These are phyloP conservation scores for Paragyromitra xinjiangensis DNA, from an alignment of 495 filamentous ascomycete genomes.

Conservation along the genomic window DNA sequence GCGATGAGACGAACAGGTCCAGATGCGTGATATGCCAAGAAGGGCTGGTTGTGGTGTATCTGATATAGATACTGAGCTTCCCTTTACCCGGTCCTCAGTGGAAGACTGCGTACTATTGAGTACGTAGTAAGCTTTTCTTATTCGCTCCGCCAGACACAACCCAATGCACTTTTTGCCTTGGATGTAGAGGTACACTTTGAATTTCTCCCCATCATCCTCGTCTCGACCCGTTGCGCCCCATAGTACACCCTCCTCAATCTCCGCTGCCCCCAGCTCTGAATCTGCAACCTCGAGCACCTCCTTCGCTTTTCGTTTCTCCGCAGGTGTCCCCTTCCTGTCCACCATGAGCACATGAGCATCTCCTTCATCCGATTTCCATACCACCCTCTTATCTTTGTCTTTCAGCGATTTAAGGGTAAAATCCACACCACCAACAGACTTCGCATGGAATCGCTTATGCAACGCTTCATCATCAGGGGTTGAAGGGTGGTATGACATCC, in stretches of 20 bases:
- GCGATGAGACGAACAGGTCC: conserved; percentile 71
- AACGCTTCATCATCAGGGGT: conserved; percentile 70
- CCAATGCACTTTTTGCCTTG: conserved; percentile 72
- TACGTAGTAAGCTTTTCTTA: conserved; percentile 65
- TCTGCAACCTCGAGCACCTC: conserved; percentile 74
- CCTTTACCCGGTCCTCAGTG: not conserved
- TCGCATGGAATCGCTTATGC: conserved; percentile 74
- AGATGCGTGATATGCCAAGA: conserved; percentile 76
- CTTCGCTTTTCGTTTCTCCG: conserved; percentile 67
- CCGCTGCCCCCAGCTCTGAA: conserved; percentile 70
- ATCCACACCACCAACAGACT: conserved; percentile 72
- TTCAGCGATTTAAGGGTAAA: conserved; percentile 62
- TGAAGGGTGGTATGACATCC: conserved; percentile 77
- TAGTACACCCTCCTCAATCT: conserved; percentile 67
- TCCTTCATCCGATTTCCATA: conserved; percentile 45
- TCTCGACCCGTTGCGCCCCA: conserved; percentile 62
- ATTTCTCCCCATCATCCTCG: conserved; percentile 62
- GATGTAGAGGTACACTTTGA: conserved; percentile 72
- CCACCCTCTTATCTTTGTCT: conserved; percentile 12
- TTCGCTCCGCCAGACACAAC: conserved; percentile 72
- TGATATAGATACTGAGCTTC: conserved; percentile 38
- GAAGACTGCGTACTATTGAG: conserved; percentile 12
- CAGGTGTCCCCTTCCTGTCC: conserved; percentile 65
- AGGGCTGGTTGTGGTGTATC: conserved; percentile 63
- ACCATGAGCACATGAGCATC: conserved; percentile 68